phyloP scores from a whole-genome alignment of 2,329 filamentous ascomycete genomes.

The Scedosporium minutisporum region DNA sequence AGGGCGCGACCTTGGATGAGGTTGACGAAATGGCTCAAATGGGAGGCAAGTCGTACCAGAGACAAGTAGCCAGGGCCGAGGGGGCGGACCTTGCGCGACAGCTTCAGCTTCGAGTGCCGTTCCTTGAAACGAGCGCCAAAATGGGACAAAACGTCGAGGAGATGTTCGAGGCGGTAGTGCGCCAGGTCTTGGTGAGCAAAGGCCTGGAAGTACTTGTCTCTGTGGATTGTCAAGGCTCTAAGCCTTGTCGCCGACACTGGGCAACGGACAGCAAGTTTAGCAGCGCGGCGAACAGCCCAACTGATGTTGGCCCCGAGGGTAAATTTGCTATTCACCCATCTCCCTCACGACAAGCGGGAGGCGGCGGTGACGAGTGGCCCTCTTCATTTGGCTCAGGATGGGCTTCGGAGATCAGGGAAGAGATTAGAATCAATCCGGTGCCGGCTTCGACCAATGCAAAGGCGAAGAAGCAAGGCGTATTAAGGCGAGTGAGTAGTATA shows the following conservation, averaged over 20 bases:
- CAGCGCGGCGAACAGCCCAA: background rate
- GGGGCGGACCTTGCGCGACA: slow-evolving; percentile 50
- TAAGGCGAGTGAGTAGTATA: background rate
- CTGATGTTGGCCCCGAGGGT: background rate
- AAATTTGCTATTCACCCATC: background rate
- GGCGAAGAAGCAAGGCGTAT: background rate
- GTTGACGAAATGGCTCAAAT: background rate
- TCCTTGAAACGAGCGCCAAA: slow-evolving; percentile 66
- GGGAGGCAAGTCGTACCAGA: slow-evolving; percentile 12
- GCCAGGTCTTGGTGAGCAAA: slow-evolving; percentile 2
- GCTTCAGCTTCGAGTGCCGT: slow-evolving; percentile 55
- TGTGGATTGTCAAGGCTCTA: background rate
- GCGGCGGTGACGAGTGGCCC: background rate
- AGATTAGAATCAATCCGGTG: background rate
- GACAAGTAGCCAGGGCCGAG: slow-evolving; percentile 31
- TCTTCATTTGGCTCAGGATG: background rate
- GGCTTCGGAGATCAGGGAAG: background rate
- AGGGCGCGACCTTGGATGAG: slow-evolving; percentile 1
- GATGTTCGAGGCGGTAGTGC: slow-evolving; percentile 54
- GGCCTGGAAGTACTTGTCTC: slow-evolving; percentile 7
- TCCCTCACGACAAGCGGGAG: background rate
- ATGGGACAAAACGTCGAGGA: slow-evolving; percentile 59
- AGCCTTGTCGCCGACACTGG: background rate
- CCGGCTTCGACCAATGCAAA: background rate
- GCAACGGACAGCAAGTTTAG: slow-evolving; percentile 1